Base-by-base conservation (phyloP, 1,139 yeast species). In the Nakaseomyces uthaithaninus region DNA sequence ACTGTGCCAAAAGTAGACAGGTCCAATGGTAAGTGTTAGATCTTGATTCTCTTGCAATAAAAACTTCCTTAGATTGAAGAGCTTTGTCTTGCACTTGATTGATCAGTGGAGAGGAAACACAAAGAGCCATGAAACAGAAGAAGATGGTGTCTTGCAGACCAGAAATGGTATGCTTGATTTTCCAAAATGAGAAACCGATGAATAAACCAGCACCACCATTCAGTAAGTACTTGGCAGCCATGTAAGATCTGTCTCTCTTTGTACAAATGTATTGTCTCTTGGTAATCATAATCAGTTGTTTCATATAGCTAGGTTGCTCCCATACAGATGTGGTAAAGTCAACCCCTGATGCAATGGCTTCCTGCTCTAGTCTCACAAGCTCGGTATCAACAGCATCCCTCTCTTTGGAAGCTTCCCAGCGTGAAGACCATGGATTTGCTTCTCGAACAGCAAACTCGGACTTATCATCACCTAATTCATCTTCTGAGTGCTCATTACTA, bases 11-110 rank as follows among this genome's bases (percentile, higher is more conserved):
- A 25, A 76, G 60, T 58, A 77, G 62, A 33, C 73, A 62, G 14
- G 77, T 66, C 81, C 81, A 77, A 50, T 75, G 80, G 62, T 72
- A 77, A 19, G 80, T 76, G 50, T 75, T 74, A 9, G 81, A 74
- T 44, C 72, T 67, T 42, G 72, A 67, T 54, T 77, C 84, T 56
- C 83, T 68, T 15, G 72, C 74, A 57, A 75, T 78, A 51, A 57
- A 77, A 35, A 75, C 61, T 41, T 75, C 78, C 52, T 78, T 66
- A 4, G 75, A 66, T 36, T 60, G 63, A 42, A 71, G 65, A 11
- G 78, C 77, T 55, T 68, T 68, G 35, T 72, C 77, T 54, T 77
- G 75, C 53, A 72, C 67, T 61, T 76, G 81, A 56, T 75, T 74
- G 45, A 72, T 67, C 44, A 74, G 62, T 6, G 80, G 79, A 25